Evolutionary conservation across 208 protist genomes (phyloP), one percentile per base, ranked within the genome.

Genomic region (Leishmania mexicana): DNA sequence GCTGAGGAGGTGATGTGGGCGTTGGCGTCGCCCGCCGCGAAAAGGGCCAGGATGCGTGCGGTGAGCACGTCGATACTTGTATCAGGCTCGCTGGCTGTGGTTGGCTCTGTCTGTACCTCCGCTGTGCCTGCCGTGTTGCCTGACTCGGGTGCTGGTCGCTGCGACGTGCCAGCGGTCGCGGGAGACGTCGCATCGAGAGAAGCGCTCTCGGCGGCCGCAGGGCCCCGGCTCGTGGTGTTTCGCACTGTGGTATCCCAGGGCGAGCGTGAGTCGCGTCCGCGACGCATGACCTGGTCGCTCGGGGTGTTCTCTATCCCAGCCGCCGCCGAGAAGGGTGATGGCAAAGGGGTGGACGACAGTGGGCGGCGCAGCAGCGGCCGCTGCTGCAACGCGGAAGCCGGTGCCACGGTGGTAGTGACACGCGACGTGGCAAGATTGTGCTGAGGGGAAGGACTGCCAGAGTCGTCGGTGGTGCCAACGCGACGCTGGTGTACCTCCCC

Each of bases 31-130:
- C 83, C 77, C 47, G 70, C 58, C 17, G 82, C 81, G 60, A 90
- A 91, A 53, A 91, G 83, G 19, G 76, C 88, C 28, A 83, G 53
- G 38, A 91, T 89, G 67, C 88, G 85, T 38, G 73, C 78, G 10
- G 80, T 87, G 58, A 87, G 77, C 11, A 58, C 81, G 4, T 84
- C 85, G 24, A 89, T 17, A 35, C 67, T 40, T 24, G 10, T 57
- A 5, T 38, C 47, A 21, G 31, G 70, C 72, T 74, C 70, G 70
- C 45, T n/a, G 11, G 13, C 6, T 53, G 38, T 31, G 42, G 21
- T 51, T 21, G 40, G 11, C 28, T 51, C 47, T 19, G 70, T 28
- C 17, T 21, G 31, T 38, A 11, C 53, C 53, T 6, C 75, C 47
- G 47, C 47, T 40, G 47, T n/a, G 8, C 15, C 24, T 31, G 47